Evolutionary conservation across 352 stramenopile species (phyloP).

Genomic region (Globisporangium perplexum): DNA sequence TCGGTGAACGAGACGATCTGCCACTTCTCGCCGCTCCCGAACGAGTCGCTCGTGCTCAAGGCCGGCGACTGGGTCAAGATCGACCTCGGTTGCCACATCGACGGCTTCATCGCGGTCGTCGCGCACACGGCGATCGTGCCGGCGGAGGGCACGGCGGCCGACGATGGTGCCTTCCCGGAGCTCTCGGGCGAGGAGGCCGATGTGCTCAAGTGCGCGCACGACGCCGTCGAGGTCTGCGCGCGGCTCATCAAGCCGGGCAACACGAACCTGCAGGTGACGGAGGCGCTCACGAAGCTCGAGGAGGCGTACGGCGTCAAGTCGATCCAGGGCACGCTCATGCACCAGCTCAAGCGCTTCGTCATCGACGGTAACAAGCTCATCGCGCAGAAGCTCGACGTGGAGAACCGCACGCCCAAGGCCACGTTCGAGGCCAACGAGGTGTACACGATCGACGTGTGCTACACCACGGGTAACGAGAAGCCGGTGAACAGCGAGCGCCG

Average conservation of each 20-base stretch:
- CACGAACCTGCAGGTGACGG: slow-evolving; percentile 95
- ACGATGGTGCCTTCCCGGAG: slow-evolving; percentile 42
- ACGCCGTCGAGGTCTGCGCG: slow-evolving; percentile 95
- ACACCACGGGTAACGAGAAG: slow-evolving; percentile 98
- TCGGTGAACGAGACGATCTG: slow-evolving; percentile 99
- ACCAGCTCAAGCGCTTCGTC: slow-evolving; percentile 99
- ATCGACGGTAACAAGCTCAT: slow-evolving; percentile 99
- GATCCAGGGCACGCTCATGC: slow-evolving; percentile 97
- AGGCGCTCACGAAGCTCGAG: slow-evolving; percentile 94
- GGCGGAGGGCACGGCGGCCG: slow-evolving; percentile 55
- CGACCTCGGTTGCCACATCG: slow-evolving; percentile 99
- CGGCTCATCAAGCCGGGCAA: slow-evolving; percentile 97
- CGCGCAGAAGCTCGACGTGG: slow-evolving; percentile 87
- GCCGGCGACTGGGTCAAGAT: slow-evolving; percentile 89
- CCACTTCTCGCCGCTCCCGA: slow-evolving; percentile 96
- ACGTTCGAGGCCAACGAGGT: slow-evolving; percentile 97
- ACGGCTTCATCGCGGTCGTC: slow-evolving; percentile 98
- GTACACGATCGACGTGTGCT: slow-evolving; percentile 98
- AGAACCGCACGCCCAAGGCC: slow-evolving; percentile 80
- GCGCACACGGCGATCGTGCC: slow-evolving; percentile 97
- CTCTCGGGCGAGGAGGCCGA: slow-evolving; percentile 85
- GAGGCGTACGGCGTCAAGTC: slow-evolving; percentile 95
- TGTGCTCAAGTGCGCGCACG: slow-evolving; percentile 95
- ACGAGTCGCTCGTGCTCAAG: slow-evolving; percentile 71
- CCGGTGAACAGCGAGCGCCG: slow-evolving; percentile 84